These are phyloP conservation scores for Polytrichum commune DNA, from an alignment of 225 moss, liverwort and hornwort genomes.

Conservation along the genomic window DNA sequence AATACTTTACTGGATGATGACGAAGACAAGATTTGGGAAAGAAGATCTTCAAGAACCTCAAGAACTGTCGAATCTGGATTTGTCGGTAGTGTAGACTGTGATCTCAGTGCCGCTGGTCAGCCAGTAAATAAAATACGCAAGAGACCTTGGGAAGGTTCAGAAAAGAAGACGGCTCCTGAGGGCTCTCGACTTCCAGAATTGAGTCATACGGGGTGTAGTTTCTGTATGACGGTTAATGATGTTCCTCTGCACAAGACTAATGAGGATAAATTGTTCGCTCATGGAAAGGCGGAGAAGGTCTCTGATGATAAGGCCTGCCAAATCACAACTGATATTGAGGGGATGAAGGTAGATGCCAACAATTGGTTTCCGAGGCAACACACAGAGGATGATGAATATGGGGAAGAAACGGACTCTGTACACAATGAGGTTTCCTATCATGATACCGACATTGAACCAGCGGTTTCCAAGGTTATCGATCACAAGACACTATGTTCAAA, in stretches of 20 bases:
- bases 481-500: constrained; percentile 1
- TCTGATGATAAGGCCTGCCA: no score
- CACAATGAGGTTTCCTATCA: not conserved
- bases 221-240: not conserved
- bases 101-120: not conserved
- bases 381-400: not conserved
- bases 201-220: not conserved
- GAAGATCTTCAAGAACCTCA: not conserved
- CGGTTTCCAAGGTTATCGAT: constrained; percentile 2
- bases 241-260: not conserved
- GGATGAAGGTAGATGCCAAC: no score
- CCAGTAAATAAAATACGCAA: not conserved
- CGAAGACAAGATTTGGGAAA: not conserved
- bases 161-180: not conserved
- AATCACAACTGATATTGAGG: no score
- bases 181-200: constrained; percentile 1
- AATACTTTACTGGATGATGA: constrained; percentile 3
- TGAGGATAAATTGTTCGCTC: not conserved
- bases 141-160: not conserved
- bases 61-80: not conserved
- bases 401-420: not conserved
- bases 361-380: no score
- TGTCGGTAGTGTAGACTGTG: not conserved
- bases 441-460: not conserved
- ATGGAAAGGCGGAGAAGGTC: no score